Evolutionary conservation across 257 asterid genomes (phyloP).

Genomic region (Cynanchum wilfordii): DNA sequence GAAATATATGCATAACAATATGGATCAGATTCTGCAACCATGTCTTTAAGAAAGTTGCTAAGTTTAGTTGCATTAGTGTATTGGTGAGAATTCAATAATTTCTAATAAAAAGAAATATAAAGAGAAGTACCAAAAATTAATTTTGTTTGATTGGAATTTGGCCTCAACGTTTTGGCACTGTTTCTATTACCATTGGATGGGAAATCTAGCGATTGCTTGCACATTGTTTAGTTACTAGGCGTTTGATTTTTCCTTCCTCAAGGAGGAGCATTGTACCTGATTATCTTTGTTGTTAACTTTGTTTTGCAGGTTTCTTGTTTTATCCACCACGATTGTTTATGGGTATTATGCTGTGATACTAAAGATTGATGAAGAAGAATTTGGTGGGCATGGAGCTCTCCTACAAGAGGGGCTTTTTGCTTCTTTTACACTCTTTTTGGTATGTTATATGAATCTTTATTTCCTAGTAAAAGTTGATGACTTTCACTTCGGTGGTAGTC

Average conservation of each 20-base stretch:
- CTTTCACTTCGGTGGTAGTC: background rate
- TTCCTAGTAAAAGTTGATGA: background rate
- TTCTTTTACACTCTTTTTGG: conserved; percentile 84
- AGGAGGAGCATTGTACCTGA: background rate
- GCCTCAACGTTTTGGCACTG: background rate
- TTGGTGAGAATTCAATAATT: background rate
- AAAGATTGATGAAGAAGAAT: conserved; percentile 89
- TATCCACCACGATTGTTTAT: conserved; percentile 76
- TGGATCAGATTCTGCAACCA: background rate
- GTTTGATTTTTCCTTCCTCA: background rate
- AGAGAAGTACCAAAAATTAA: background rate
- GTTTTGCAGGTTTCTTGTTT: conserved; percentile 51
- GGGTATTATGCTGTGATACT: conserved; percentile 71
- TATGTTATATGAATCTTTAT: conserved; percentile 18
- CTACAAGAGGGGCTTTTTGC: conserved; percentile 97
- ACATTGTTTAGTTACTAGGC: conserved; percentile 1
- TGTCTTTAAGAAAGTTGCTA: too few relatives aligned
- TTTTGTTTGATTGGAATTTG: background rate
- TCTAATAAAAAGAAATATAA: background rate
- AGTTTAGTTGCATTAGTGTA: background rate
- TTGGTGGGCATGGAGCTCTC: conserved; percentile 91
- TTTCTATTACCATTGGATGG: background rate
- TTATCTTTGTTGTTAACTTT: conserved; percentile 16
- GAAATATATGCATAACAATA: background rate
- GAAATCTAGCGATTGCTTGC: background rate